Evolutionary conservation across 768 basidiomycete genomes (phyloP), one percentile per base, ranked within the genome.

Genomic region (Punctularia strigosozonata): DNA sequence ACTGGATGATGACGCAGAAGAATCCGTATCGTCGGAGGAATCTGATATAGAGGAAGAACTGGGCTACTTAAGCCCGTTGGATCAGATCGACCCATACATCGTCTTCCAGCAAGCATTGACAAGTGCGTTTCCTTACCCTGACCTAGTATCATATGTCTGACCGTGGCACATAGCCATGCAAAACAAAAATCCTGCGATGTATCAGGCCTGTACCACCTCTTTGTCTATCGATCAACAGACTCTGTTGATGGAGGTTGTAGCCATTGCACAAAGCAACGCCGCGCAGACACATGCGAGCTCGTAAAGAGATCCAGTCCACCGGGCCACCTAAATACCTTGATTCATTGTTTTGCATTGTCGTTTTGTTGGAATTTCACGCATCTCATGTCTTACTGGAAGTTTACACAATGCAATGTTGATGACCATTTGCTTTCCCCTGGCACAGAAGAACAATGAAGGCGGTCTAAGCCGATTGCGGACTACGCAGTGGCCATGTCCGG

Each of bases 221-320:
- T 67, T 90, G 46, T 67, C 64, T 40, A 66, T 82, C 31, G 86
- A 89, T 18, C 79, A 82, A 49, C 85, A 86, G 55, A 80, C 82
- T 2, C 51, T 78, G 39, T 68, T 89, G 41, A 88, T 88, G 82
- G 86, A 90, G 52, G 73, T 87, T 43, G 85, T 88, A 82, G 66
- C 69, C 37, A 64, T 71, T 52, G 83, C 83, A 21, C 80, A 81
- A 46, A 53, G 63, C 43, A 44, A 48, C 20, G 43, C 42, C 33
- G 44, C 38, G 10, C 44, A 40, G n/a, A 28, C 39, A n/a, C n/a
- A n/a, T n/a, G n/a, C n/a, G n/a, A n/a, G n/a, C n/a, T n/a, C n/a
- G n/a, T n/a, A n/a, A n/a, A n/a, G n/a, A n/a, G n/a, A n/a, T n/a
- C n/a, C n/a, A n/a, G n/a, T n/a, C n/a, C n/a, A n/a, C n/a, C n/a